These are phyloP conservation scores for Aspergillus ochraceoroseus DNA, from an alignment of 2,329 filamentous ascomycete species.

Conservation along the genomic window DNA sequence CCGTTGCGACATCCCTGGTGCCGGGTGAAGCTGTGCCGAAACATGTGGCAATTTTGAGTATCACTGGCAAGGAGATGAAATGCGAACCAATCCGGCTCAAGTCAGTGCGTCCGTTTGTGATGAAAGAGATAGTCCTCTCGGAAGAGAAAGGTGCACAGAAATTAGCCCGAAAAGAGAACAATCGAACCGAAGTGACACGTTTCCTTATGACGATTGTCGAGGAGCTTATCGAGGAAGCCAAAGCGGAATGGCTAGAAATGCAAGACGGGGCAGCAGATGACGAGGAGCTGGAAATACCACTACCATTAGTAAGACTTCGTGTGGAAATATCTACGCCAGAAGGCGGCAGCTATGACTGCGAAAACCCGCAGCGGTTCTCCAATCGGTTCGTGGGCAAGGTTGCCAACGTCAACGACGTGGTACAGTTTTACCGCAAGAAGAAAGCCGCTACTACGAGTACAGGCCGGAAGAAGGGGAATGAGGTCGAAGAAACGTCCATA, in stretches of 20 bases:
- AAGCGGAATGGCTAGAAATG: conserved; percentile 71
- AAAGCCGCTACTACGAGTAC: conserved; percentile 47
- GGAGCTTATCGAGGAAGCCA: conserved; percentile 80
- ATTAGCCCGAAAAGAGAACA: conserved; percentile 75
- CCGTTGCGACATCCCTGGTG: conserved; percentile 86
- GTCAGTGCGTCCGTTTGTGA: conserved; percentile 84
- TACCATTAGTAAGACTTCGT: conserved; percentile 81
- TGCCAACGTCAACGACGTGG: conserved; percentile 88
- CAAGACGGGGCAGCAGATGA: conserved; percentile 60
- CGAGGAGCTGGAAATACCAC: conserved; percentile 59
- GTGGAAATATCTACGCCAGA: conserved; percentile 86
- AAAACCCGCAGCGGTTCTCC: conserved; percentile 94
- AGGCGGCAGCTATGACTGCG: conserved; percentile 78
- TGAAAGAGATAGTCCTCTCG: conserved; percentile 71
- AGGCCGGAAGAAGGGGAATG: conserved; percentile 50
- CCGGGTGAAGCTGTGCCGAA: conserved; percentile 87
- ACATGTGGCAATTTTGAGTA: conserved; percentile 77
- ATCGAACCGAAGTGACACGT: conserved; percentile 71
- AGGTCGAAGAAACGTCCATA: conserved; percentile 61
- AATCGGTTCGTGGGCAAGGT: conserved; percentile 87
- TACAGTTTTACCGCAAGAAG: conserved; percentile 90
- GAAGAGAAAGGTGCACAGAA: conserved; percentile 72
- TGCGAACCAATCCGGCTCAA: conserved; percentile 78
- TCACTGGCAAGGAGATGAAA: conserved; percentile 77
- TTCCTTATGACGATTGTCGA: conserved; percentile 74